phyloP scores from a whole-genome alignment of 768 basidiomycete species.

The Hirschioporus abietinus region DNA sequence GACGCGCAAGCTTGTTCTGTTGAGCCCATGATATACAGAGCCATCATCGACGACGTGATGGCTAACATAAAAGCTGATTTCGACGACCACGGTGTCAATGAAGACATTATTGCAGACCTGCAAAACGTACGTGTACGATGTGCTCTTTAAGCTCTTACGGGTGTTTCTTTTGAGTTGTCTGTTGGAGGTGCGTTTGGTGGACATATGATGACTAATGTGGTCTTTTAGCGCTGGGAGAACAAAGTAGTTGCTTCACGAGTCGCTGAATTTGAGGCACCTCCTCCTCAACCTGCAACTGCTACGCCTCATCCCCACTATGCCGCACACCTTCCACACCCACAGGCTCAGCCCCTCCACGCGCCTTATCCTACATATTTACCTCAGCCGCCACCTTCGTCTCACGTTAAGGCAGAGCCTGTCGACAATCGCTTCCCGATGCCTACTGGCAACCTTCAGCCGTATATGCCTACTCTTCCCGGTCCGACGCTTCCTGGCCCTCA shows the following conservation, averaged over 20 bases:
- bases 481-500: slow-evolving; percentile 65
- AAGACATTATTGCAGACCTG: slow-evolving; percentile 84
- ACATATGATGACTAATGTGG: not conserved
- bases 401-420: slow-evolving; percentile 70
- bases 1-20: slow-evolving; percentile 39
- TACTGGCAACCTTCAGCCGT: slow-evolving; percentile 9
- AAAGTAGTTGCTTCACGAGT: slow-evolving; percentile 93
- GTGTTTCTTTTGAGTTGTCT: not conserved
- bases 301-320: slow-evolving; percentile 12
- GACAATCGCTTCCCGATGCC: slow-evolving; percentile 64
- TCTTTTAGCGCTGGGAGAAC: slow-evolving; percentile 71
- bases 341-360: not conserved
- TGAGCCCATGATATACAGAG: slow-evolving; percentile 88
- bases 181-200: not conserved
- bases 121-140: slow-evolving; percentile 64
- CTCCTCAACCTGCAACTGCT: slow-evolving; percentile 16
- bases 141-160: slow-evolving; percentile 13
- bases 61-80: slow-evolving; percentile 84
- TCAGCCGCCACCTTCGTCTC: slow-evolving; percentile 19
- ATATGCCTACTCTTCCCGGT: slow-evolving; percentile 31
- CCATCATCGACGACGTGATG: slow-evolving; percentile 97
- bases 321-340: not conserved
- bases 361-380: not conserved
- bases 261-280: slow-evolving; percentile 78
- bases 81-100: slow-evolving; percentile 91